These are phyloP conservation scores for Tetradesmus obliquus DNA, from an alignment of 139 green algal species.

Conservation along the genomic window DNA sequence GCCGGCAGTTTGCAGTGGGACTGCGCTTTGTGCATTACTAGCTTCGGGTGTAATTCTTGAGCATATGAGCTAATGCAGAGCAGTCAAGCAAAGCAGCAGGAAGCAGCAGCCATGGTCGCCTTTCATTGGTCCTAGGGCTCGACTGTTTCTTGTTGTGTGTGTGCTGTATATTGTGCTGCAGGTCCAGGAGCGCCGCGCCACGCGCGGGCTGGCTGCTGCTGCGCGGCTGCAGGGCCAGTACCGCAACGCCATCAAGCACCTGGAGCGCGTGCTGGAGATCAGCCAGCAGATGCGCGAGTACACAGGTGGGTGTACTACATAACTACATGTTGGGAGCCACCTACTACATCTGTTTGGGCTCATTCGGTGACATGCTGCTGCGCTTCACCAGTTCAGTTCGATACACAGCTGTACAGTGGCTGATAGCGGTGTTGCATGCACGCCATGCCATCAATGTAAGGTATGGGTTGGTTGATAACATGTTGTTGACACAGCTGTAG, in stretches of 20 bases:
- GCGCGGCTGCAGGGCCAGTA: conserved; percentile 80
- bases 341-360: not conserved
- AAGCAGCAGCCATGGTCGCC: not conserved
- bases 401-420: too few relatives aligned
- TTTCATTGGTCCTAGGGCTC: not conserved
- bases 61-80: not conserved
- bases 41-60: conserved; percentile 53
- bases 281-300: conserved; percentile 81
- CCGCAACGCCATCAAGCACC: conserved; percentile 84
- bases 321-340: not conserved
- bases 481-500: too few relatives aligned
- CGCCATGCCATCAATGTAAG: too few relatives aligned
- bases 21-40: conserved; percentile 87
- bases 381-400: too few relatives aligned
- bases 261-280: conserved; percentile 91
- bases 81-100: not conserved
- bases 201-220: conserved; percentile 87
- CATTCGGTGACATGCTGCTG: too few relatives aligned
- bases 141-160: not conserved
- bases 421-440: too few relatives aligned
- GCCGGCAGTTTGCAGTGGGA: not conserved
- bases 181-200: conserved; percentile 88
- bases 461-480: too few relatives aligned
- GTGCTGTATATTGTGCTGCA: not conserved
- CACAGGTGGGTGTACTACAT: conserved; percentile 47